Evolutionary conservation across 73 alveolate genomes (phyloP), one percentile per base, ranked within the genome.

Genomic region (Effrenium voratum): DNA sequence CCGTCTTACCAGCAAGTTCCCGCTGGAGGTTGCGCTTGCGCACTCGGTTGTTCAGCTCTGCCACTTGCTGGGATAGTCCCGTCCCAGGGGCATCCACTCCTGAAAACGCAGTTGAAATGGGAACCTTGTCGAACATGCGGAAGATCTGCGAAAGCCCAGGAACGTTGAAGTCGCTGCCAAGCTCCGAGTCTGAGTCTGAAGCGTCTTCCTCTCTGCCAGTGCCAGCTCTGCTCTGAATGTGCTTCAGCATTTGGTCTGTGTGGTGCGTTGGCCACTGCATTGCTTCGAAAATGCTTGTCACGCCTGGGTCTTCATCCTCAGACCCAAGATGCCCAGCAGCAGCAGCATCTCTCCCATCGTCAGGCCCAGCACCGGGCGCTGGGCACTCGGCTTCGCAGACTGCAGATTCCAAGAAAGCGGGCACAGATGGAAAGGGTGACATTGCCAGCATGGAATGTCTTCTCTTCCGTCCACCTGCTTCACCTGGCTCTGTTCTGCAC

Each of bases 1-100:
- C 4, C 8, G 76, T n/a, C n/a, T n/a, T 22, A 12, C 76, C 76
- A 22, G 8, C 30, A 8, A 63, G 36, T 4, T 8, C 8, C 34
- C 47, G 4, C 24, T 34, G 49, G 49, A 32, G 36, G 81, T 70
- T 26, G 15, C 81, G 15, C 3, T 70, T 26, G 26, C 47, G 12
- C 28, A 70, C 47, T 70, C 81, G 4, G 47, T 24, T 24, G 47
- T 70, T 70, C 81, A 70, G 34, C 81, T 70, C 81, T 3, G 81
- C 44, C 45, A 70, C 49, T 34, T 70, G 81, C 36, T 70, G 81
- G 6, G 49, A 70, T 5, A 70, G 45, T 5, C 81, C 81, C 6
- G 81, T 70, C 5, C 81, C 81, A 70, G 81, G 81, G 5, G 81
- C 76, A 34, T 70, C 81, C 28, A 70, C 34, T 44, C 81, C 81